These are phyloP conservation scores for Passiflora organensis DNA, from an alignment of 345 rosid species.

Conservation along the genomic window DNA sequence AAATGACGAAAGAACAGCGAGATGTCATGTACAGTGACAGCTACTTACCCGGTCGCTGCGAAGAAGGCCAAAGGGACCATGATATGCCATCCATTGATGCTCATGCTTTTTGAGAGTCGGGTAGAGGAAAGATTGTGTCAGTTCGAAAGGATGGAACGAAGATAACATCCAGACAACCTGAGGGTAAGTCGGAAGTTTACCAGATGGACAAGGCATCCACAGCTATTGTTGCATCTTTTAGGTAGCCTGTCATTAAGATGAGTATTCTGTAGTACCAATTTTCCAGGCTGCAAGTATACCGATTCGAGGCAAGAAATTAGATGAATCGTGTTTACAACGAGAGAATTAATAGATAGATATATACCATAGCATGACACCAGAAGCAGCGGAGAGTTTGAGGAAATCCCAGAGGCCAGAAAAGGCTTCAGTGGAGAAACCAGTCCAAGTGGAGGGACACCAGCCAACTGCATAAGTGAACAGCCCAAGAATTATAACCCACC, in stretches of 20 bases:
- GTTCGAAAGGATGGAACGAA: neutral
- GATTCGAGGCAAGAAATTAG: neutral
- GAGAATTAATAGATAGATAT: neutral
- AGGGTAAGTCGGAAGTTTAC: constrained; percentile 4
- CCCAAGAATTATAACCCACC: constrained; percentile 52
- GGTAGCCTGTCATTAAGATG: constrained; percentile 60
- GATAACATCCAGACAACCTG: too few species aligned
- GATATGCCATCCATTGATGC: constrained; percentile 45
- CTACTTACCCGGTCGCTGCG: constrained; percentile 36
- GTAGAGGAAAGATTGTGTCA: neutral
- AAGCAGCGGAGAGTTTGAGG: constrained; percentile 51
- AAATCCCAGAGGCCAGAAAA: constrained; percentile 55
- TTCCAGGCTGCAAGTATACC: constrained; percentile 45
- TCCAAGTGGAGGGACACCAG: constrained; percentile 61
- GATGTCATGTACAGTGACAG: too few species aligned
- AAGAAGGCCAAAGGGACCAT: constrained; percentile 48
- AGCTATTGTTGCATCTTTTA: constrained; percentile 48
- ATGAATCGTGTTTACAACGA: neutral
- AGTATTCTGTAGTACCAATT: constrained; percentile 71
- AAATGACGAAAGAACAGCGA: too few species aligned
- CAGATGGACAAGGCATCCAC: constrained; percentile 48
- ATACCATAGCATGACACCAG: constrained; percentile 79
- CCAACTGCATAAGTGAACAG: constrained; percentile 31
- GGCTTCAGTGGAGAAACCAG: constrained; percentile 52
- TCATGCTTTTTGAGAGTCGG: too few species aligned